Evolutionary conservation across 2,329 filamentous ascomycete species (phyloP).

Genomic region (Cytospora leucostoma): DNA sequence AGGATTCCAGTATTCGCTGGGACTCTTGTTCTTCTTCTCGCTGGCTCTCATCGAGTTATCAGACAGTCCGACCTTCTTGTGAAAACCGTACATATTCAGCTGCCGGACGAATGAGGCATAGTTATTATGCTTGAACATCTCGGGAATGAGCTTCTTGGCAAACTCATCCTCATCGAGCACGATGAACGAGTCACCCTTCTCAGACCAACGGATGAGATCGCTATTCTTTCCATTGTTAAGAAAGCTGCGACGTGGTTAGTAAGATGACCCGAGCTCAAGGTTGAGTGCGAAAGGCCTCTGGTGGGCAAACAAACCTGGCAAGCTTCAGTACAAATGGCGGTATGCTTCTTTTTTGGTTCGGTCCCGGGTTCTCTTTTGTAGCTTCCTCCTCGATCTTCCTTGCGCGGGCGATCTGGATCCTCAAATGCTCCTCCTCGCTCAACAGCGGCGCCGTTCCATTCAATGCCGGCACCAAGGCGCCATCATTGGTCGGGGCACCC

Average conservation of each 20-base stretch:
- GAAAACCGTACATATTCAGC: slow-evolving; percentile 96
- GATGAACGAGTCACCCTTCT: slow-evolving; percentile 94
- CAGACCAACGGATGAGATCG: slow-evolving; percentile 94
- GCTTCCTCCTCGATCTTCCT: slow-evolving; percentile 79
- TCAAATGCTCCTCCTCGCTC: slow-evolving; percentile 74
- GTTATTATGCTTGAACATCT: slow-evolving; percentile 99
- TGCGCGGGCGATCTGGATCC: slow-evolving; percentile 48
- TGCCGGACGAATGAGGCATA: slow-evolving; percentile 96
- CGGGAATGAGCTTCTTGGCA: slow-evolving; percentile 92
- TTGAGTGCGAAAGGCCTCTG: slow-evolving; percentile 14
- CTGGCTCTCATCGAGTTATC: slow-evolving; percentile 98
- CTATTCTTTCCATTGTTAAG: slow-evolving; percentile 91
- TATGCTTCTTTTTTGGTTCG: slow-evolving; percentile 49
- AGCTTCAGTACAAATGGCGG: slow-evolving; percentile 97
- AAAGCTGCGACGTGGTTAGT: slow-evolving; percentile 62
- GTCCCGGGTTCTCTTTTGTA: slow-evolving; percentile 73
- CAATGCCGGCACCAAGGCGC: slow-evolving; percentile 40
- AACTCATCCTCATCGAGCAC: slow-evolving; percentile 98
- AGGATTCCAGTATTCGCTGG: slow-evolving; percentile 96
- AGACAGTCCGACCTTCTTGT: slow-evolving; percentile 90
- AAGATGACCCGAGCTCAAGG: background rate
- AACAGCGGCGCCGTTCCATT: slow-evolving; percentile 46
- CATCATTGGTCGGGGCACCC: slow-evolving; percentile 46
- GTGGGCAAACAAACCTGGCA: slow-evolving; percentile 70
- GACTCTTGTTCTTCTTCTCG: slow-evolving; percentile 95